Evolutionary conservation across 164 flowering plant species (phyloP).

Genomic region (Litsea cubeba): DNA sequence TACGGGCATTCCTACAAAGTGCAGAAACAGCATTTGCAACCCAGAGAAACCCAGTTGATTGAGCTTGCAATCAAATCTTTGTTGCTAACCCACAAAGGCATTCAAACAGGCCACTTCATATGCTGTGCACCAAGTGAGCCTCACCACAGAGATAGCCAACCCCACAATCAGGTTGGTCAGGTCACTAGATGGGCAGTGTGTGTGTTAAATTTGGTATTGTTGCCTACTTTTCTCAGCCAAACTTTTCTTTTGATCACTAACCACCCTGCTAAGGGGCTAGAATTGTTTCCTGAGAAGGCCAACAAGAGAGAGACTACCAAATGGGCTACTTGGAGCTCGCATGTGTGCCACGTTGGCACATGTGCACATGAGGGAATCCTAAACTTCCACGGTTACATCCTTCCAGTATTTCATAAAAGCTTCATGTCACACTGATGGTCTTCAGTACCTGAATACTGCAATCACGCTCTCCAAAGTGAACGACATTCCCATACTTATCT

Average conservation of each 20-base stretch:
- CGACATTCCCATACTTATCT: constrained; percentile 84
- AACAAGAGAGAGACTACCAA: too few species aligned
- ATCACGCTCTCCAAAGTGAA: constrained; percentile 99
- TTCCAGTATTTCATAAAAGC: not conserved
- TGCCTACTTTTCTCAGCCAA: not conserved
- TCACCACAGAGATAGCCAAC: not conserved
- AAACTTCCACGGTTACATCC: not conserved
- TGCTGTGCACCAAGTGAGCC: too few species aligned
- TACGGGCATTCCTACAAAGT: too few species aligned
- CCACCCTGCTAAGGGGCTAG: not conserved
- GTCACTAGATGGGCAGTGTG: not conserved
- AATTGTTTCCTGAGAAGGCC: not conserved
- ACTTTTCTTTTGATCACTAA: not conserved
- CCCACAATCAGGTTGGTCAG: not conserved
- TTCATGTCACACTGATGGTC: not conserved
- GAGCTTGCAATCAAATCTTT: too few species aligned
- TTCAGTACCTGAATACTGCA: constrained; percentile 93
- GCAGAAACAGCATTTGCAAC: too few species aligned
- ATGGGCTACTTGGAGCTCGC: not conserved
- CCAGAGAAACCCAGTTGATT: too few species aligned
- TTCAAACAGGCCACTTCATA: too few species aligned
- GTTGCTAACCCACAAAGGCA: too few species aligned
- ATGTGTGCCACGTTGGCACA: not conserved
- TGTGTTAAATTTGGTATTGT: not conserved
- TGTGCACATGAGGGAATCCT: not conserved